These are phyloP conservation scores for Ophiocytium majus DNA, from an alignment of 352 stramenopile species.

Conservation along the genomic window DNA sequence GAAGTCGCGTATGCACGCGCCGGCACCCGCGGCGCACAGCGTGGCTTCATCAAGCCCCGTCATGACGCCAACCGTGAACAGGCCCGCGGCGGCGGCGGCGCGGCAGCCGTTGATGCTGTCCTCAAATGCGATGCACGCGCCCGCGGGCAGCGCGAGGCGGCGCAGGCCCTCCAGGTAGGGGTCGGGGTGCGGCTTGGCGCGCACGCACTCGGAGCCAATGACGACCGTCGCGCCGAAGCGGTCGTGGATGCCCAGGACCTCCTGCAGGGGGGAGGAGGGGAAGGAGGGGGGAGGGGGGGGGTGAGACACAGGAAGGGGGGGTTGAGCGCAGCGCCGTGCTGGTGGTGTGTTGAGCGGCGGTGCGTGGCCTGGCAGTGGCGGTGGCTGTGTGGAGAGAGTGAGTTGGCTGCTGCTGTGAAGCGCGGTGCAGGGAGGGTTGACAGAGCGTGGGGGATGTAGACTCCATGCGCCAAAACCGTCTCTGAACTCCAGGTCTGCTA, in stretches of 20 bases:
- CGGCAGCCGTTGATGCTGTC: constrained; percentile 50
- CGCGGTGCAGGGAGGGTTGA: no score
- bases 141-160: constrained; percentile 35
- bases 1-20: constrained; percentile 45
- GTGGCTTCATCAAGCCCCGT: constrained; percentile 20
- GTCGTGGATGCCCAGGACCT: constrained; percentile 12
- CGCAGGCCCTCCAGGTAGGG: constrained; percentile 53
- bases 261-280: not conserved
- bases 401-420: no score
- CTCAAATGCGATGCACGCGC: constrained; percentile 55
- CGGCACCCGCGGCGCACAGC: constrained; percentile 32
- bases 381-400: no score
- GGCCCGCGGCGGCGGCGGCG: constrained; percentile 40
- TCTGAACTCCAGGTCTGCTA: no score
- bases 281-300: not conserved
- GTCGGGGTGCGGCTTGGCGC: constrained; percentile 52
- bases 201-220: constrained; percentile 51
- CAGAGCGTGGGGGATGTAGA: no score
- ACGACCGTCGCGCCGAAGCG: constrained; percentile 45
- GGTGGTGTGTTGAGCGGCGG: no score
- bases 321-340: no score
- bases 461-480: no score
- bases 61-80: constrained; percentile 51
- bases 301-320: not conserved
- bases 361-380: no score